Evolutionary conservation across 352 stramenopile genomes (phyloP).

Genomic region (Globisporangium sylvaticum): DNA sequence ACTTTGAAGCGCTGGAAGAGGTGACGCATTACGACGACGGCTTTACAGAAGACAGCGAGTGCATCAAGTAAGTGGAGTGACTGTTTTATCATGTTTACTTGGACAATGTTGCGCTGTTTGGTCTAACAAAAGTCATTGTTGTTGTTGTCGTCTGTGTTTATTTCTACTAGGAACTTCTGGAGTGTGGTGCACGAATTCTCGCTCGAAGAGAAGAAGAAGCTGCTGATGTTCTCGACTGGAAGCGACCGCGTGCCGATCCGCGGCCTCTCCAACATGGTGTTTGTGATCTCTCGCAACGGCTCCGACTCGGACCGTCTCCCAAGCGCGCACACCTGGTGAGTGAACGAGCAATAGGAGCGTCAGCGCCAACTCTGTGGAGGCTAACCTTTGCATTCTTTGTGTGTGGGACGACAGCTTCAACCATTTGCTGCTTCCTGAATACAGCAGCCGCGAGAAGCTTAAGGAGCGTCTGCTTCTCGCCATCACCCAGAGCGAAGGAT

Average conservation of each 20-base stretch:
- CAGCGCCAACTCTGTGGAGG: not conserved
- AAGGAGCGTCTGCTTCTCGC: conserved; percentile 72
- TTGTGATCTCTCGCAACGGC: conserved; percentile 84
- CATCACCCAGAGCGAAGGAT: conserved; percentile 83
- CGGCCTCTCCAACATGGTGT: conserved; percentile 72
- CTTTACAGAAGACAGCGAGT: conserved; percentile 57
- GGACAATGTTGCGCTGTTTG: too few species aligned
- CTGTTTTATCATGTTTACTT: not conserved
- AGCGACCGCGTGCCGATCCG: conserved; percentile 83
- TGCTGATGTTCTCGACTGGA: conserved; percentile 83
- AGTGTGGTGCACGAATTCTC: conserved; percentile 73
- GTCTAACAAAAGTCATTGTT: not conserved
- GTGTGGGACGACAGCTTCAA: conserved; percentile 59
- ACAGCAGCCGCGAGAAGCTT: conserved; percentile 72
- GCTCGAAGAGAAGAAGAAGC: conserved; percentile 82
- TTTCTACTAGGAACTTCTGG: conserved; percentile 68
- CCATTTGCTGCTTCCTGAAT: conserved; percentile 83
- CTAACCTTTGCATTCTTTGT: conserved; percentile 14
- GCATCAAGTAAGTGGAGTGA: conserved; percentile 41
- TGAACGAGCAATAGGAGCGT: not conserved
- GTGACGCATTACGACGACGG: conserved; percentile 76
- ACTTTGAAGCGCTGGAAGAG: conserved; percentile 76
- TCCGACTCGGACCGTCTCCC: conserved; percentile 79
- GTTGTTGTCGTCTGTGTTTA: not conserved
- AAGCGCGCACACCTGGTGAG: conserved; percentile 82